These are phyloP conservation scores for Capsicum chinense DNA, from an alignment of 257 asterid species.

Conservation along the genomic window DNA sequence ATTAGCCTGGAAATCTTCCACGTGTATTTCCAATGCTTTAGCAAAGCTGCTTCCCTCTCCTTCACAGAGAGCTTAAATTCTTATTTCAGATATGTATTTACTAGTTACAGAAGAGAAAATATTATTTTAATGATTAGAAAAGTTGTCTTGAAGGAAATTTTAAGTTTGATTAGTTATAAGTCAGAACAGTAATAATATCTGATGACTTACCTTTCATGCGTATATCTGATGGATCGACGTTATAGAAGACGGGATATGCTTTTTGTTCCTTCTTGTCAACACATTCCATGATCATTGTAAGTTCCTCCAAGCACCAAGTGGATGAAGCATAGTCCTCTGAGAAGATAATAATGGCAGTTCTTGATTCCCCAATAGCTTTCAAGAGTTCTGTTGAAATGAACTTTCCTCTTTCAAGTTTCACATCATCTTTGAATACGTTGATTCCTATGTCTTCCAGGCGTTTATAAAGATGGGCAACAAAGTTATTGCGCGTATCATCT, in stretches of 20 bases:
- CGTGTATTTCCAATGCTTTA: not conserved
- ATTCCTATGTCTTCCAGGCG: not conserved
- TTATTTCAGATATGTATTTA: too few species aligned
- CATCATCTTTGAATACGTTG: not conserved
- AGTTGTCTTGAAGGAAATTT: too few species aligned
- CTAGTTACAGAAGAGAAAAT: too few species aligned
- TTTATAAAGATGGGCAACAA: not conserved
- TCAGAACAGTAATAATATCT: too few species aligned
- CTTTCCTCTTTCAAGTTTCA: not conserved
- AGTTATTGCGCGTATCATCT: not conserved
- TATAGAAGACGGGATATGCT: not conserved
- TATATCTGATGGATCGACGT: not conserved
- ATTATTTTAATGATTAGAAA: too few species aligned
- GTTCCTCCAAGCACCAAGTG: conserved; percentile 24
- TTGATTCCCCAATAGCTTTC: conserved; percentile 13
- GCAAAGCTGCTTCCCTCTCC: not conserved
- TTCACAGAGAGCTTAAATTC: too few species aligned
- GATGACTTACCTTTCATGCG: not conserved
- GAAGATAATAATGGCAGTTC: conserved; percentile 26
- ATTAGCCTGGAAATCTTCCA: not conserved
- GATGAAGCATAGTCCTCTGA: conserved; percentile 21
- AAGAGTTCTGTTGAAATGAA: not conserved
- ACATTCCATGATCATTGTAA: conserved; percentile 21
- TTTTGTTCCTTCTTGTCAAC: not conserved
- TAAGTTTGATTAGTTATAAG: too few species aligned